Base-by-base conservation (phyloP, 2,329 filamentous ascomycete species). In the Fusarium falciforme region DNA sequence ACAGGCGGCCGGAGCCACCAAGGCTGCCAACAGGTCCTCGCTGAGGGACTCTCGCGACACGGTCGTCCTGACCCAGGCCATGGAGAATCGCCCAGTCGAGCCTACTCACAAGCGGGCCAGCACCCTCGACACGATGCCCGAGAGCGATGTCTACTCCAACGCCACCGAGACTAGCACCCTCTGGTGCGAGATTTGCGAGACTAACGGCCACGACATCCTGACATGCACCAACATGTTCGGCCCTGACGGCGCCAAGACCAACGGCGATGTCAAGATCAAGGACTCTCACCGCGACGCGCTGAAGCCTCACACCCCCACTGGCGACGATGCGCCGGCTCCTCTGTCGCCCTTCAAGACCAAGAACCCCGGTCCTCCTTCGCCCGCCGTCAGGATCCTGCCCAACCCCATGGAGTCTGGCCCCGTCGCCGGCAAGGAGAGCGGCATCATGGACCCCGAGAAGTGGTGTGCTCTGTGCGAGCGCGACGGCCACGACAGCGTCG, bases 401-500 rank as follows among this genome's bases (percentile, higher is more conserved):
- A 92, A 91, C 77, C 89, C 88, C 9, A 89, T 90, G 85, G 91
- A 91, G 62, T 88, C 87, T 62, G 91, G 90, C 3, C 92, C 93
- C 2, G 89, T 94, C 27, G 92, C 93, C 6, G 94, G 94, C 61
- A 96, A 94, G 84, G 90, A 92, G 74, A 94, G 91, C 64, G 93
- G 93, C 1, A 85, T 94, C 55, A 87, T 96, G 74, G 94, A 98
- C 78, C 90, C 92, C 64, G 90, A 92, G 71, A 98, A 98, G 84
- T 99, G 96, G 96, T 99, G 96, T 83, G 96, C 96, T 17, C 87
- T 98, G 52, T 99, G 96, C 81, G 96, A 99, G 86, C 91, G 94
- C 71, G 96, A 99, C 79, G 96, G 96, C 16, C 96, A 99, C 81
- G 94, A 98, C 83, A 98, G 96, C 79, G 95, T 97, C 70, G 94